These are phyloP conservation scores for Neonectria sp. DNA, from an alignment of 2,329 filamentous ascomycete species.

Conservation along the genomic window DNA sequence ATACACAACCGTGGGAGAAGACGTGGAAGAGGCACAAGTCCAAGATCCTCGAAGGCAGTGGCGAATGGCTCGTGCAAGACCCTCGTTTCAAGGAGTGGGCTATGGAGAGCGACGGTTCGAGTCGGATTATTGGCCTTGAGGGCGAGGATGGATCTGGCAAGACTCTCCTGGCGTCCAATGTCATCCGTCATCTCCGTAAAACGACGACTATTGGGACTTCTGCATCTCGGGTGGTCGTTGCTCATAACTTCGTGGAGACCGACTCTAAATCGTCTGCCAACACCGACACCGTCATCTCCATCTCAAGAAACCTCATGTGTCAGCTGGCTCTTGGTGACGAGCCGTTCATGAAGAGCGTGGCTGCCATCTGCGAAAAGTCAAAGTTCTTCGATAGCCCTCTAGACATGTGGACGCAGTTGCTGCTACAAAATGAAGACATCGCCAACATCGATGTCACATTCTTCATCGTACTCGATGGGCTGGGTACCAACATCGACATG, in stretches of 20 bases:
- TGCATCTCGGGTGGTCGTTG: conserved; percentile 22
- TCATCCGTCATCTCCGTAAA: conserved; percentile 47
- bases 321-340: conserved; percentile 52
- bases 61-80: conserved; percentile 32
- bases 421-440: conserved; percentile 51
- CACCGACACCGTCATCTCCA: not conserved
- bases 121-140: conserved; percentile 43
- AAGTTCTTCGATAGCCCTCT: conserved; percentile 45
- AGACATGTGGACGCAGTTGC: conserved; percentile 51
- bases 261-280: conserved; percentile 7
- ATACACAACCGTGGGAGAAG: conserved; percentile 50
- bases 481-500: conserved; percentile 39
- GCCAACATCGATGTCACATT: conserved; percentile 50
- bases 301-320: conserved; percentile 42
- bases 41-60: conserved; percentile 48
- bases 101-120: not conserved
- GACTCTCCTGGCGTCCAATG: conserved; percentile 52
- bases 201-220: conserved; percentile 12
- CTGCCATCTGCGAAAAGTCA: conserved; percentile 45
- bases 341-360: conserved; percentile 51
- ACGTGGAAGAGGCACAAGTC: conserved; percentile 49
- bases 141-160: conserved; percentile 51
- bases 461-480: conserved; percentile 52
- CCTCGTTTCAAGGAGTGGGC: conserved; percentile 20
- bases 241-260: conserved; percentile 23